Base-by-base conservation (phyloP, 1,284 basidiomycete species). In the Stereum hirsutum region DNA sequence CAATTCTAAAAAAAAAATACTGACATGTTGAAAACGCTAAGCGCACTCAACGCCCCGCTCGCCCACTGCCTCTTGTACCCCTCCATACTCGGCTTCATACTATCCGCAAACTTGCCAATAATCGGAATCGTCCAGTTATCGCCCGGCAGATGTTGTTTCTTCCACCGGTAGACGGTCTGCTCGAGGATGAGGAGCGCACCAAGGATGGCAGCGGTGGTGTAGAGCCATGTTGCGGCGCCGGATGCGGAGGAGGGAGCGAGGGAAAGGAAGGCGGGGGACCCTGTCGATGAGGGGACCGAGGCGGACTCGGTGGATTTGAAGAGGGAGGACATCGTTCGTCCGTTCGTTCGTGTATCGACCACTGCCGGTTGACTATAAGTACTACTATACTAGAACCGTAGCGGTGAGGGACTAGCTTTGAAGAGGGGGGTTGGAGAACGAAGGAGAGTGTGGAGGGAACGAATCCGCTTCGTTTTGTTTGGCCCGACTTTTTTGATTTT, bases 1-100 rank as follows among this genome's bases (percentile, higher is more conserved):
- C 19, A 14, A 28, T 36, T n/a, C 36, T 2, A 11, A n/a, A 15
- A 45, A n/a, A 10, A 25, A 43, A 11, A 37, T 6, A 70, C 87
- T 56, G 51, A 89, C 92, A 97, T 95, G 66, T 97, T 93, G 71
- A 97, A 97, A 3, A 97, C 93, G 55, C 89, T 92, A 47, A 94
- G 69, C 11, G 81, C 89, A 52, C 84, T 87, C 30, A 97, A 73
- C 7, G 81, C 75, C 43, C 90, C 93, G 28, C 84, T 80, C 55
- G 85, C 71, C 91, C 91, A 95, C 57, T 92, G 89, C 53, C 74
- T 75, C 72, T 84, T 87, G 70, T 97, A 97, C 41, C 78, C 78
- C 59, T 91, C 87, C 70, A 96, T 75, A 4, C 87, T 82, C 5
- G 93, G 93, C 55, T 84, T 78, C 67, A 93, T 67, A 14, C 89